Conservation (phyloP, 2,329 filamentous ascomycete genomes). For the Camptophora hylomeconis region DNA sequence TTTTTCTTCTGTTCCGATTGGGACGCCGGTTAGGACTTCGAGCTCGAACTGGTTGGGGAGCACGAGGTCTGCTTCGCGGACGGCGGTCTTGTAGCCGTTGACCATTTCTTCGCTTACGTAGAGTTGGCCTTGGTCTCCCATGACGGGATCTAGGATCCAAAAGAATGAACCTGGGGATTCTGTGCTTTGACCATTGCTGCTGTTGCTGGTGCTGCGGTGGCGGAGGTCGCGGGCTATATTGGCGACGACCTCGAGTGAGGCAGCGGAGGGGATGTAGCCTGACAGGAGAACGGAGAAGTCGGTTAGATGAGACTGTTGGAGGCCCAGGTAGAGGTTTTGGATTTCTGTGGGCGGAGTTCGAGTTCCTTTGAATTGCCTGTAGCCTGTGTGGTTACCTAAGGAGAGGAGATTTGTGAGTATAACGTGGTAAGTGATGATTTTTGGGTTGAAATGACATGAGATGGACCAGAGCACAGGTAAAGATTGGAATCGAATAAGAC, state of each 20-base stretch:
- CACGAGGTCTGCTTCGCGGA: constrained; percentile 77
- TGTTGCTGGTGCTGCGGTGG: constrained; percentile 55
- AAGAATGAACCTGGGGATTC: constrained; percentile 14
- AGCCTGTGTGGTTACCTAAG: constrained; percentile 87
- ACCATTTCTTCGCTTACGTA: constrained; percentile 90
- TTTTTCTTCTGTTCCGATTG: constrained; percentile 7
- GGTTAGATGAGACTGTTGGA: constrained; percentile 71
- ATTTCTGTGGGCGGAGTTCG: constrained; percentile 73
- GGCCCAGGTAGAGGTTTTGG: constrained; percentile 66
- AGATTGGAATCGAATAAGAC: not conserved
- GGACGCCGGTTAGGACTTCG: constrained; percentile 48
- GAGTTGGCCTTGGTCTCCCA: constrained; percentile 87
- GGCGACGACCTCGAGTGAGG: constrained; percentile 72
- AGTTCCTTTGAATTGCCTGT: constrained; percentile 76
- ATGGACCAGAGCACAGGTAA: constrained; percentile 1
- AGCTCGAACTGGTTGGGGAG: constrained; percentile 96
- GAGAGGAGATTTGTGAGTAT: not conserved
- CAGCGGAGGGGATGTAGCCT: constrained; percentile 82
- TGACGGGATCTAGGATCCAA: constrained; percentile 81
- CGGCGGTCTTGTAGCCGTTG: constrained; percentile 70
- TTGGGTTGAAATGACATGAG: constrained; percentile 4
- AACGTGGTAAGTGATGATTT: constrained; percentile 1
- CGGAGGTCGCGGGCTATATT: constrained; percentile 71
- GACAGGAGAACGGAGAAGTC: constrained; percentile 91
- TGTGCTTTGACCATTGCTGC: constrained; percentile 45